phyloP scores from a whole-genome alignment of 2,329 filamentous ascomycete species.

The Zymoseptoria pseudotritici region DNA sequence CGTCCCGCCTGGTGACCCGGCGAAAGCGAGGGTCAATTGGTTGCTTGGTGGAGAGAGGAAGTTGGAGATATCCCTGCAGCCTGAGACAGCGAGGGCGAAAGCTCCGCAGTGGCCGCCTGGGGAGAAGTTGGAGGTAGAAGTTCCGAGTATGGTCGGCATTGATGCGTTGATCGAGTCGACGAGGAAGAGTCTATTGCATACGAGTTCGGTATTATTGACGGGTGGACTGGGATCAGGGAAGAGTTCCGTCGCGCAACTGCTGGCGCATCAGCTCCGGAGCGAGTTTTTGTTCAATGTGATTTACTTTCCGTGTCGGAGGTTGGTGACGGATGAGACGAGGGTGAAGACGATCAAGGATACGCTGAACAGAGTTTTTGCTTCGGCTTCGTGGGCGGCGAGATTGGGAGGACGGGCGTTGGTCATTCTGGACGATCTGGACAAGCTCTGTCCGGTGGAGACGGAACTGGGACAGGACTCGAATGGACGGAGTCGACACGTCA shows the following conservation, averaged over 20 bases:
- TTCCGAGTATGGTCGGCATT: slow-evolving; percentile 71
- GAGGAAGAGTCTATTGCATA: slow-evolving; percentile 67
- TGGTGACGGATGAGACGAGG: slow-evolving; percentile 85
- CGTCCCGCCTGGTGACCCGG: slow-evolving; percentile 36
- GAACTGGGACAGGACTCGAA: slow-evolving; percentile 94
- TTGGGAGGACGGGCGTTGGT: slow-evolving; percentile 77
- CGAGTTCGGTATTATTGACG: slow-evolving; percentile 82
- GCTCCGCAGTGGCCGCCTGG: slow-evolving; percentile 43
- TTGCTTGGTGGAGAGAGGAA: slow-evolving; percentile 69
- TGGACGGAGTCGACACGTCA: slow-evolving; percentile 82
- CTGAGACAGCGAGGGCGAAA: slow-evolving; percentile 60
- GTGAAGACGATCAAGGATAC: slow-evolving; percentile 88
- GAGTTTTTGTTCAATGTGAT: slow-evolving; percentile 72
- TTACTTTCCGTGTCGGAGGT: slow-evolving; percentile 78
- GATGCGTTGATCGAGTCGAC: slow-evolving; percentile 67
- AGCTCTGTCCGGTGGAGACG: slow-evolving; percentile 85
- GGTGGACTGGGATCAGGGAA: slow-evolving; percentile 89
- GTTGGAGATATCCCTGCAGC: slow-evolving; percentile 66
- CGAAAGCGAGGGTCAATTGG: slow-evolving; percentile 55
- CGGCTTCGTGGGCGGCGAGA: slow-evolving; percentile 83
- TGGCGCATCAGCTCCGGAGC: slow-evolving; percentile 65
- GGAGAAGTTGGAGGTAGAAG: slow-evolving; percentile 46
- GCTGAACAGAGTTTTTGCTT: slow-evolving; percentile 74
- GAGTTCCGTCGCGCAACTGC: slow-evolving; percentile 66
- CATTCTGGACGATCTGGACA: slow-evolving; percentile 87